phyloP scores from a whole-genome alignment of 2,329 filamentous ascomycete species.

The Huntiella omanensis region DNA sequence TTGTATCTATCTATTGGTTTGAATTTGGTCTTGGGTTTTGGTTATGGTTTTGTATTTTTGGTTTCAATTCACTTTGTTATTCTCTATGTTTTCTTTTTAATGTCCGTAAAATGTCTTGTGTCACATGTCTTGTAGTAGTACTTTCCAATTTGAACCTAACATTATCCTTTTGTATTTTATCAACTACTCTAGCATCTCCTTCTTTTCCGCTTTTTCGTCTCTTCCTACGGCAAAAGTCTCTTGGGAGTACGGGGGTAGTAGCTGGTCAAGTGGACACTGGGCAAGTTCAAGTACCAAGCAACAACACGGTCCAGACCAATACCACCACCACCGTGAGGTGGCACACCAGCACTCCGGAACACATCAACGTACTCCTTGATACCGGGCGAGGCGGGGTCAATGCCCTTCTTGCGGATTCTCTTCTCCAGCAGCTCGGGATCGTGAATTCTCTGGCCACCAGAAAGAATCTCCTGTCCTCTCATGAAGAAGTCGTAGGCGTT shows the following conservation, averaged over 20 bases:
- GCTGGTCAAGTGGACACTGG: conserved; percentile 37
- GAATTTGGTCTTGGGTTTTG: no score
- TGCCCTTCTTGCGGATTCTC: conserved; percentile 59
- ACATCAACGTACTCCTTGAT: conserved; percentile 82
- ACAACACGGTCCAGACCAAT: conserved; percentile 82
- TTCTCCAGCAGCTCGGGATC: conserved; percentile 55
- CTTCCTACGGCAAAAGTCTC: conserved; percentile 31
- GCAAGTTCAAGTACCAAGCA: conserved; percentile 40
- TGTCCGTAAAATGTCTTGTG: no score
- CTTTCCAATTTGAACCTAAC: no score
- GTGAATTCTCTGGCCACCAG: conserved; percentile 82
- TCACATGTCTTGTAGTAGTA: no score
- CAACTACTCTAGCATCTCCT: no score
- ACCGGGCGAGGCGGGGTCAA: conserved; percentile 54
- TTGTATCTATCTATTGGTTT: no score
- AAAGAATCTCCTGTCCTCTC: conserved; percentile 81
- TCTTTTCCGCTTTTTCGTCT: not conserved
- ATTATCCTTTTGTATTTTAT: no score
- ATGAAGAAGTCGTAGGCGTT: conserved; percentile 72
- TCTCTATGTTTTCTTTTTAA: no score
- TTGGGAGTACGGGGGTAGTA: conserved; percentile 43
- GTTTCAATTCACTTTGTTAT: no score
- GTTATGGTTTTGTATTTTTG: no score
- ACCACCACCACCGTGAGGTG: conserved; percentile 79
- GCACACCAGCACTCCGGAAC: conserved; percentile 63